Base-by-base conservation (phyloP, 371 early-diverging fungal species). In the Zychaea mexicana region DNA sequence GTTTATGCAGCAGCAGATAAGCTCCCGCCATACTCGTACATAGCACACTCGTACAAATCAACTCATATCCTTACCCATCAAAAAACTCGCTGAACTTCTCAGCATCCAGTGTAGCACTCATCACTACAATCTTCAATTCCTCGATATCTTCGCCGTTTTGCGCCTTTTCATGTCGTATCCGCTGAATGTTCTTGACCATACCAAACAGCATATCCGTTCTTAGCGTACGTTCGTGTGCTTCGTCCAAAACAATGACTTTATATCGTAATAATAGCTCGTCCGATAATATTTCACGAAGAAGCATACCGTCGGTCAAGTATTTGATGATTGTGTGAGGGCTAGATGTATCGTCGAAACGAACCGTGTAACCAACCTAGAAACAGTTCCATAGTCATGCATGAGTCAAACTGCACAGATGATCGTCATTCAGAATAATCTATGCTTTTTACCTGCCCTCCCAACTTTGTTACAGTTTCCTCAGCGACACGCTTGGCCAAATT, bases 271-370 rank as follows among this genome's bases (percentile, higher is more conserved):
- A 72, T 39, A 92, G 53, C 13, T 88, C 85, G 68, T 98, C 98
- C 2, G 91, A 84, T 42, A 99, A 81, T 6, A 95, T 81, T 73
- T 99, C 99, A 30, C 97, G 87, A 24, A 99, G 70, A 52, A 99
- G 85, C 89, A 99, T 94, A 71, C 99, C 99, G 73, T 99, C 99
- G 0, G 99, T 99, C 76, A 99, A 79, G 76, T 96, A 98, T 79
- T 96, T 95, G 57, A 99, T 89, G 66, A 88, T 72, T 0, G 99
- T 99, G 17, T 83, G 71, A 12, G 76, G 76, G n/a, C 89, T 89
- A 2, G 96, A 91, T 8, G 83, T 89, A 63, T 97, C 96, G 52
- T 99, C 98, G 72, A 99, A 99, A 68, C 98, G 90, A 28, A 99
- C 95, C 2, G 94, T 92, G 76, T 99, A 98, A 30, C 98, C 97